phyloP scores from a whole-genome alignment of 805 yeast genomes.

The Candida khao-thaluensis region DNA sequence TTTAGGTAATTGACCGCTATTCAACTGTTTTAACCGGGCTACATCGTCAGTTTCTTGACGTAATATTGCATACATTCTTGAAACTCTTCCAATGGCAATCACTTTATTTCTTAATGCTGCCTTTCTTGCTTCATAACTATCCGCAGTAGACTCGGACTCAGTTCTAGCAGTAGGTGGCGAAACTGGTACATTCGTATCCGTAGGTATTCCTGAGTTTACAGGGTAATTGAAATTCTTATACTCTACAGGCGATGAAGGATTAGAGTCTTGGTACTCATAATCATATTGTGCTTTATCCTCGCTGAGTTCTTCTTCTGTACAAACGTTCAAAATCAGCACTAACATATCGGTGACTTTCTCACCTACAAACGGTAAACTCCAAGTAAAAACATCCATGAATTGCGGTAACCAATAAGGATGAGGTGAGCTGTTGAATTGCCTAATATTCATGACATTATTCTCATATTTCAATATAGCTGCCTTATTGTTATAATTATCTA shows the following conservation, averaged over 20 bases:
- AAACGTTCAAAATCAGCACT: conserved; percentile 83
- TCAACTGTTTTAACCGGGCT: conserved; percentile 67
- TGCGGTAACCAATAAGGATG: conserved; percentile 98
- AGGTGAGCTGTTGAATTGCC: conserved; percentile 89
- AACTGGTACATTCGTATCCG: conserved; percentile 4
- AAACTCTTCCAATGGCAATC: conserved; percentile 92
- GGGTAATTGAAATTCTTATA: conserved; percentile 10
- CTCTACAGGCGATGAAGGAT: conserved; percentile 20
- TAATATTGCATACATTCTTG: conserved; percentile 85
- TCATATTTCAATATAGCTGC: conserved; percentile 94
- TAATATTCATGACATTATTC: conserved; percentile 87
- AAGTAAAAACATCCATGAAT: conserved; percentile 94
- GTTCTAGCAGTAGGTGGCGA: conserved; percentile 7
- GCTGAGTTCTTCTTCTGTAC: conserved; percentile 92
- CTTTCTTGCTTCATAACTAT: conserved; percentile 33
- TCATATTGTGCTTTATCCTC: conserved; percentile 61
- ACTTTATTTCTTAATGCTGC: conserved; percentile 79
- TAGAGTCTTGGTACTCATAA: conserved; percentile 13
- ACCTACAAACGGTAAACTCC: conserved; percentile 97
- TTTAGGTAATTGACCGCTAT: conserved; percentile 79
- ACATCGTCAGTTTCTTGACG: conserved; percentile 88
- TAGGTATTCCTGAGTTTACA: conserved; percentile 1
- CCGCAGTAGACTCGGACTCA: conserved; percentile 8
- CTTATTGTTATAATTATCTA: conserved; percentile 89
- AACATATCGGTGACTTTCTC: conserved; percentile 94